Evolutionary conservation across 1,284 basidiomycete species (phyloP), one percentile per base, ranked within the genome.

Genomic region (Salmacisia buchloeana): DNA sequence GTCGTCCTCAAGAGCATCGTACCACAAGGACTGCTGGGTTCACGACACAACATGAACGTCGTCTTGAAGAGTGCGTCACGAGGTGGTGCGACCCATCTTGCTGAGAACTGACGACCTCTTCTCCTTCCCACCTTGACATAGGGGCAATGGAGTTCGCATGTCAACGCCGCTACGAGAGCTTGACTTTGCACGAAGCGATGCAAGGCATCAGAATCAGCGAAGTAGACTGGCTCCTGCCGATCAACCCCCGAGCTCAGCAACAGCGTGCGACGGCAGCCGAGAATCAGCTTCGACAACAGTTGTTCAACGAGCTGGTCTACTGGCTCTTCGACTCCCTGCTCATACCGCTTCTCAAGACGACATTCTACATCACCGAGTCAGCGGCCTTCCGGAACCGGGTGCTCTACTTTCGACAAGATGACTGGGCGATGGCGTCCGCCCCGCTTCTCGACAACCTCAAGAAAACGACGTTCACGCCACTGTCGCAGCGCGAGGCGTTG

Each of bases 301-400:
- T 97, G 12, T 77, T 92, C 0, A 86, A 90, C 73, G 91, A 94
- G 62, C 90, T 94, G 71, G 66, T 97, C 6, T 90, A 87, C 77
- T 99, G 94, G 94, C 88, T 94, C 66, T 92, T 97, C 67, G 90
- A 94, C 72, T 87, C 86, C 0, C 90, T 94, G 74, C 76, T 98
- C 5, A 82, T 91, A 2, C 87, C 89, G 0, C 82, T 98, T 2
- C 80, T 98, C 13, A 88, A 86, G 90, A 92, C 91, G 0, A 89
- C 89, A 0, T 99, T 97, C 81, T 97, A 97, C 78, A 85, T 91
- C 43, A 98, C 96, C 0, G 92, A 98, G 71, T 92, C 94, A 0
- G 88, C 89, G 4, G 89, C 88, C 1, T 92, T 89, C 69, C 85
- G 89, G n/a, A 91, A 94, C 69, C 86, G 87, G 59, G 85, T 93